Percentiles rank a stretch among this genome's conserved stretches.
Evolutionary conservation across 257 asterid species (phyloP).

Genomic region (Nicotiana otophora): DNA sequence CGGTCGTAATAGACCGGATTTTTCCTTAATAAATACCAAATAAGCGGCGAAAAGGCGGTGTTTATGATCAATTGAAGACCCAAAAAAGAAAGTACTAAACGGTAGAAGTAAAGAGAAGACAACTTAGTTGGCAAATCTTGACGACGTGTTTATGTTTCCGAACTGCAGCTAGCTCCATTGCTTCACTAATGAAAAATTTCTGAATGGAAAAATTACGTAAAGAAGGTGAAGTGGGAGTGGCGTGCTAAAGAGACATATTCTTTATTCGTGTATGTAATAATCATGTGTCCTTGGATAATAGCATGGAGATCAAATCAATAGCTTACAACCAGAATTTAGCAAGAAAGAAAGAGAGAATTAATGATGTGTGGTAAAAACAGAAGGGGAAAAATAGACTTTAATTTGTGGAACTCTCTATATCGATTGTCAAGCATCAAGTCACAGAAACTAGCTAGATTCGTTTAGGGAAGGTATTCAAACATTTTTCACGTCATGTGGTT

Average conservation of each 20-base stretch:
- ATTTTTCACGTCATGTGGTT: neutral
- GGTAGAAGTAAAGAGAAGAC: slow-evolving; percentile 8
- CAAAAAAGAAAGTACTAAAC: neutral
- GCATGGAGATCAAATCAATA: neutral
- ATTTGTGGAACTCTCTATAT: neutral
- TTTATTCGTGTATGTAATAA: neutral
- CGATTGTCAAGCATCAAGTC: neutral
- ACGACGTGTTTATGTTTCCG: neutral
- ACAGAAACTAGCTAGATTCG: neutral
- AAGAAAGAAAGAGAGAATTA: too few relatives aligned
- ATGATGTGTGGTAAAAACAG: neutral
- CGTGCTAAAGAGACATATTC: neutral
- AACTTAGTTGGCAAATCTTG: slow-evolving; percentile 2
- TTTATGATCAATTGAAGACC: neutral
- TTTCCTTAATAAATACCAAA: too few relatives aligned
- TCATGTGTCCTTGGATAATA: neutral
- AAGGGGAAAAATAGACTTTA: neutral
- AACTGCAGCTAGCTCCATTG: neutral
- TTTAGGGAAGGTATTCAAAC: neutral
- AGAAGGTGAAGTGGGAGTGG: neutral
- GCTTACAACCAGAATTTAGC: neutral
- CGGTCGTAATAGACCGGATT: too few relatives aligned
- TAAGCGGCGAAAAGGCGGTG: neutral
- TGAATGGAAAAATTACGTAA: neutral
- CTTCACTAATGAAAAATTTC: neutral